Percentiles rank a stretch among this genome's conserved stretches.
phyloP scores from a whole-genome alignment of 129 eudicot genomes.

The Artemisia annua region DNA sequence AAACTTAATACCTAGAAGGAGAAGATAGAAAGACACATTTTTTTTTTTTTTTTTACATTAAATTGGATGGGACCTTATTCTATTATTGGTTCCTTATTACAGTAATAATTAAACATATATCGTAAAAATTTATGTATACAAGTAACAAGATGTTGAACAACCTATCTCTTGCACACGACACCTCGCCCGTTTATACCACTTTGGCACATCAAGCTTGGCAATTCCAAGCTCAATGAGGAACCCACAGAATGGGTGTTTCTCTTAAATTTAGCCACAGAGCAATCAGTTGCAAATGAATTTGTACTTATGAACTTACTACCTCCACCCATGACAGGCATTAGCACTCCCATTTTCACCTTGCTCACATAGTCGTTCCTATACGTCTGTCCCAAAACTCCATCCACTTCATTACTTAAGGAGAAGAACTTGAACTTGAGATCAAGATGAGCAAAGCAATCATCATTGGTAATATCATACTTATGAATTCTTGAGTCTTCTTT shows the following conservation, averaged over 20 bases:
- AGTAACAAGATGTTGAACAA: not conserved
- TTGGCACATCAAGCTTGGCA: conserved; percentile 56
- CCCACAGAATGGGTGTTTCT: conserved; percentile 1
- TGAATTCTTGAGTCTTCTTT: conserved; percentile 56
- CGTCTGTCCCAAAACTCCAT: conserved; percentile 68
- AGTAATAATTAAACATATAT: not conserved
- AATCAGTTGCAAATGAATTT: conserved; percentile 47
- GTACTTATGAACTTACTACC: conserved; percentile 44
- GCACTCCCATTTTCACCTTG: conserved; percentile 43
- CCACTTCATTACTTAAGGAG: conserved; percentile 49
- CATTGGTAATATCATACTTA: conserved; percentile 59
- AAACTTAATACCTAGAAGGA: not conserved
- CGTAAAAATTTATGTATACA: not conserved
- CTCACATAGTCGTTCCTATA: conserved; percentile 60
- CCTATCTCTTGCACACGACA: conserved; percentile 69
- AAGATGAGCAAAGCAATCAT: conserved; percentile 77
- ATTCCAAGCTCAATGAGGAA: conserved; percentile 26
- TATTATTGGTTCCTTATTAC: conserved; percentile 5
- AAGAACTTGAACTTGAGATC: conserved; percentile 68
- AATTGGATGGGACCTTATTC: conserved; percentile 3
- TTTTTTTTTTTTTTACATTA: conserved; percentile 14
- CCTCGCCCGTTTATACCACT: conserved; percentile 61
- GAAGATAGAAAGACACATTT: not conserved
- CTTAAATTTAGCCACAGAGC: conserved; percentile 47
- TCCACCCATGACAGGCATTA: conserved; percentile 82